Evolutionary conservation across 2,329 filamentous ascomycete genomes (phyloP), one percentile per base, ranked within the genome.

Genomic region (Alternaria atra): DNA sequence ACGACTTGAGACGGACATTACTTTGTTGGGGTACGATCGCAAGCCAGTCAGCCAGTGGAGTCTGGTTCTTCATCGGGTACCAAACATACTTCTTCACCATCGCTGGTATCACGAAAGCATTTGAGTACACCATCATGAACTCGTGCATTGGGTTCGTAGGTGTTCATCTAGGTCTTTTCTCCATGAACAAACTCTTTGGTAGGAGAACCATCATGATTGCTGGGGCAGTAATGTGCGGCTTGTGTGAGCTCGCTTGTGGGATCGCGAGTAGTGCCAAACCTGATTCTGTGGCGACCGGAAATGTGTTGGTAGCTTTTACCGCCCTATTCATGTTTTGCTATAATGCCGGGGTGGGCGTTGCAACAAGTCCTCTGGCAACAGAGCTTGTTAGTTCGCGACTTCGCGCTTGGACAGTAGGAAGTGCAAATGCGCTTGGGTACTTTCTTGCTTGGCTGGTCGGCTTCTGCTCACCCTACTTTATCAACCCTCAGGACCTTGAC

Each of bases 31-130:
- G 78, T 20, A 79, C 82, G 53, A 84, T 84, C 34, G 80, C 80
- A 0, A 81, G 80, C 13, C 82, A 84, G 60, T 79, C 78, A 0
- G 80, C 77, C 0, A 76, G 80, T 0, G 84, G 84, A 4, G 78
- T 80, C 0, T 85, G 83, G 82, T 85, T 85, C 66, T 71, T 84
- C 43, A 84, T 85, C 62, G 81, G 78, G 40, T 85, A 85, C 61
- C 73, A 80, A 6, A 84, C 83, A 3, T 85, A 85, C 68, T 85
- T 73, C 58, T 50, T 73, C 29, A 57, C 48, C 43, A 60, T 72
- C 12, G 63, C 68, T 25, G 68, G 70, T 1, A 66, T 71, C 8
- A 68, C 66, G 25, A 68, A 72, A 32, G 64, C 83, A 1, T 86
- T 86, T 71, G 77, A 81, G 46, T 85, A 80, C 68, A 79, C 79